These are phyloP conservation scores for Immersiporthe knoxdaviesiana DNA, from an alignment of 2,329 filamentous ascomycete species.

Conservation along the genomic window DNA sequence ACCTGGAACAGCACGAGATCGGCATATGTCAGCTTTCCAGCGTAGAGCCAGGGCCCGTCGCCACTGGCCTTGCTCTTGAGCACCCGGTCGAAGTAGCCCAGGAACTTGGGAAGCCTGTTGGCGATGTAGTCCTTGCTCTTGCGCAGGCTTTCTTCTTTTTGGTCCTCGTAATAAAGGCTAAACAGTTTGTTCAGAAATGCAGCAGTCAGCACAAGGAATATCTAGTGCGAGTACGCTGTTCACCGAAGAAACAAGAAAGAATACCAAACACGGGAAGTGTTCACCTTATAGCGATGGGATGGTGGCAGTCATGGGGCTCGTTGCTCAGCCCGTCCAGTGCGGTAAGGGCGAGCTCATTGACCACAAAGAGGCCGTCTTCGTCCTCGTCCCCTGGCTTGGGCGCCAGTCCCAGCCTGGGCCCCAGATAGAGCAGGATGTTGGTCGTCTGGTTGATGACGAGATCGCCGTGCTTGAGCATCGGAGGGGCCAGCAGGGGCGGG, in stretches of 20 bases:
- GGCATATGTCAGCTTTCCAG: slow-evolving; percentile 67
- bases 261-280: not conserved
- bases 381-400: slow-evolving; percentile 44
- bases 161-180: slow-evolving; percentile 72
- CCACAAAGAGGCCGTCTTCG: slow-evolving; percentile 53
- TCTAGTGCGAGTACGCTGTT: not conserved
- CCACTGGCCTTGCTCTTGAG: slow-evolving; percentile 60
- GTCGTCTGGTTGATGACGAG: slow-evolving; percentile 70
- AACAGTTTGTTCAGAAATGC: too few relatives aligned
- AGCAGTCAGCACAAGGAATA: not conserved
- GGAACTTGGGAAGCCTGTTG: slow-evolving; percentile 70
- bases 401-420: slow-evolving; percentile 60
- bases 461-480: slow-evolving; percentile 64
- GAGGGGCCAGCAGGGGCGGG: slow-evolving; percentile 68
- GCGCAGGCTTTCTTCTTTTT: slow-evolving; percentile 67
- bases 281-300: slow-evolving; percentile 61
- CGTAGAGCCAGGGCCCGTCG: slow-evolving; percentile 68
- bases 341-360: slow-evolving; percentile 69
- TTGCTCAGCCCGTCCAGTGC: slow-evolving; percentile 71
- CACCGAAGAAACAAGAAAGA: too few relatives aligned
- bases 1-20: slow-evolving; percentile 77
- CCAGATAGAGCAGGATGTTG: slow-evolving; percentile 74
- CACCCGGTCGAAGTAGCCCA: slow-evolving; percentile 71
- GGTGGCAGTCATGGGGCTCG: slow-evolving; percentile 76
- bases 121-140: slow-evolving; percentile 61